A percentile compares a stretch with the other conserved stretches of the same genome.
phyloP scores from a whole-genome alignment of 1,284 basidiomycete genomes.

The Cryptococcus jaspeensis region DNA sequence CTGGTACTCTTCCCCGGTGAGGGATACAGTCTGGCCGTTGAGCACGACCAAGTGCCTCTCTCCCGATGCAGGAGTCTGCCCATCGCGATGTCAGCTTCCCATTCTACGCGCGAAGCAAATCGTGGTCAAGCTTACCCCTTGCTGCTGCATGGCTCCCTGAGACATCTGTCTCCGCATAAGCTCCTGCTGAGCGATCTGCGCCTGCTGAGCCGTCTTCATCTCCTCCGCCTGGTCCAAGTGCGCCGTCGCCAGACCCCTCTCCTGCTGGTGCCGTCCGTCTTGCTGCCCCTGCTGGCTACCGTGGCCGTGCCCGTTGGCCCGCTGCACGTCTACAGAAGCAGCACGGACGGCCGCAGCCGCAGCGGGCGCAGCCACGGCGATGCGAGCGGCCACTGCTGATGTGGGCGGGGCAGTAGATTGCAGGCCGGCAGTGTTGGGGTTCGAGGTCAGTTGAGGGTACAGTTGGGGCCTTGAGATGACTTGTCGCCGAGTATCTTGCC shows the following conservation, averaged over 20 bases:
- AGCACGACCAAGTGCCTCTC: neutral
- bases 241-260: neutral
- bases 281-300: neutral
- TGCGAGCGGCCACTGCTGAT: slow-evolving; percentile 10
- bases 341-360: slow-evolving; percentile 21
- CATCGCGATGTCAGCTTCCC: neutral
- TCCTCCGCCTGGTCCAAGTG: slow-evolving; percentile 19
- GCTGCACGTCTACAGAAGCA: slow-evolving; percentile 10
- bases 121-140: neutral
- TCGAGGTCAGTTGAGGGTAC: neutral
- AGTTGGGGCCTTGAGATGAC: neutral
- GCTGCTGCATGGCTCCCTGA: slow-evolving; percentile 3
- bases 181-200: slow-evolving; percentile 20
- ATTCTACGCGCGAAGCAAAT: no score
- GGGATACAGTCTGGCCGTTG: neutral
- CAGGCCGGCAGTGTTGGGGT: neutral
- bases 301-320: slow-evolving; percentile 7
- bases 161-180: neutral
- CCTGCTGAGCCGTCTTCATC: slow-evolving; percentile 17
- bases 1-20: slow-evolving; percentile 12
- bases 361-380: slow-evolving; percentile 15
- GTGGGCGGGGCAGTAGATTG: neutral
- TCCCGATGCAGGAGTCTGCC: neutral
- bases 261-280: slow-evolving; percentile 5
- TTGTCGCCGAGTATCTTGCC: slow-evolving; percentile 13